Evolutionary conservation across 2,329 filamentous ascomycete species (phyloP), one percentile per base, ranked within the genome.

Genomic region (Pseudogymnoascus sp.): DNA sequence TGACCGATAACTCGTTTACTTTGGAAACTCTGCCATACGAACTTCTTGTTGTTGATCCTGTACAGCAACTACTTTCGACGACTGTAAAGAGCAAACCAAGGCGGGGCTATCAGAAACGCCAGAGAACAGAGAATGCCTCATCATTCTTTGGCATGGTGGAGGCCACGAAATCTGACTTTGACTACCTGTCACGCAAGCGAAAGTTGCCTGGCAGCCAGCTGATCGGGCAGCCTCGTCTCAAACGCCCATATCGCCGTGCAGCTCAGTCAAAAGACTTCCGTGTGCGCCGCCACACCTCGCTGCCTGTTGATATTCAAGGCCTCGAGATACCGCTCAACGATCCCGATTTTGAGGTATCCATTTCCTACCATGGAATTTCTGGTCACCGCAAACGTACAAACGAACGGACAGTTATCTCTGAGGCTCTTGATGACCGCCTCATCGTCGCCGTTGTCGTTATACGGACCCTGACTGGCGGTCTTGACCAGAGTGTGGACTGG

Each of bases 401-500:
- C 67, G 69, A 66, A 66, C 57, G 57, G 34, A 58, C 32, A 9
- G 34, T 58, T 25, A 58, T 58, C 57, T 38, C 34, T 30, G 57
- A 58, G 32, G 57, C 57, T 38, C 32, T 38, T 39, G 76, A 78
- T 61, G 74, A 73, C 35, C 75, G 79, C 47, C 73, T 85, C 28
- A 73, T 86, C 59, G 79, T 82, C 16, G 80, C 82, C 2, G 82
- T 86, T 62, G 74, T 87, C 58, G 79, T 81, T 12, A 75, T 86
- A 37, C 78, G 80, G 16, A 80, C 80, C 6, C 72, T 88, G 7
- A 73, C 85, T 6, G 85, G 85, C 8, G 85, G 85, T 6, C 75
- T 84, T 9, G 81, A 84, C 64, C 78, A 81, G 65, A 74, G 77
- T 1, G 75, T 85, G 20, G 85, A 88, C 66, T 86, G 84, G 79